phyloP scores from a whole-genome alignment of 345 rosid species.

The Heritiera littoralis region DNA sequence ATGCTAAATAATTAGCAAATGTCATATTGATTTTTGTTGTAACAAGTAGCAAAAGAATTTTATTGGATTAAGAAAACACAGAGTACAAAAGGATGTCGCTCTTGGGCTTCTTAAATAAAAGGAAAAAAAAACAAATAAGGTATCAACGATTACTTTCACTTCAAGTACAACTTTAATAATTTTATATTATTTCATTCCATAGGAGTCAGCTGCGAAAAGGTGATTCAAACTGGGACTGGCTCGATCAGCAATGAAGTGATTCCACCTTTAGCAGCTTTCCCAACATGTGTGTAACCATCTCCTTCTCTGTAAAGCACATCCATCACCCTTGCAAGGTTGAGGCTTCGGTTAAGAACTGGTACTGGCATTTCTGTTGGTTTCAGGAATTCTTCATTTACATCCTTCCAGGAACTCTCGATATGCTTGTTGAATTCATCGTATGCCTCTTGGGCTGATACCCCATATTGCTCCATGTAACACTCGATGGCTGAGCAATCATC shows the following conservation, averaged over 20 bases:
- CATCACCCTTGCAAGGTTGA: constrained; percentile 18
- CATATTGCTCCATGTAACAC: constrained; percentile 37
- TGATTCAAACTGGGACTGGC: not conserved
- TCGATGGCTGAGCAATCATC: constrained; percentile 35
- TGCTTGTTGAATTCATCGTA: not conserved
- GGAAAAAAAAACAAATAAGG: too few relatives aligned
- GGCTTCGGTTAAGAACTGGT: not conserved
- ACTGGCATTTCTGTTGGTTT: not conserved
- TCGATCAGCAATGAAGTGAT: constrained; percentile 11
- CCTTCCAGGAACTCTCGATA: constrained; percentile 36
- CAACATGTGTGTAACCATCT: constrained; percentile 8
- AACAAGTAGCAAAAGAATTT: too few relatives aligned
- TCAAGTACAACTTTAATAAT: too few relatives aligned
- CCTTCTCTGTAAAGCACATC: constrained; percentile 9
- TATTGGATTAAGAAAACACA: too few relatives aligned
- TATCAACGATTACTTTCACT: too few relatives aligned
- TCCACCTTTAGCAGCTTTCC: not conserved
- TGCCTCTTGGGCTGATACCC: constrained; percentile 27
- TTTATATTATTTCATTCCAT: too few relatives aligned
- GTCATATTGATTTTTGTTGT: too few relatives aligned
- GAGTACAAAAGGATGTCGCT: not conserved
- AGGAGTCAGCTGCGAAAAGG: not conserved
- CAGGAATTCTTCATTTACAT: constrained; percentile 31
- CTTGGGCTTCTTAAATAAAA: not conserved
- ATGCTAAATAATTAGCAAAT: too few relatives aligned